Conservation (phyloP, 176 grass and related monocot genomes). For the Musa schizocarpa region DNA sequence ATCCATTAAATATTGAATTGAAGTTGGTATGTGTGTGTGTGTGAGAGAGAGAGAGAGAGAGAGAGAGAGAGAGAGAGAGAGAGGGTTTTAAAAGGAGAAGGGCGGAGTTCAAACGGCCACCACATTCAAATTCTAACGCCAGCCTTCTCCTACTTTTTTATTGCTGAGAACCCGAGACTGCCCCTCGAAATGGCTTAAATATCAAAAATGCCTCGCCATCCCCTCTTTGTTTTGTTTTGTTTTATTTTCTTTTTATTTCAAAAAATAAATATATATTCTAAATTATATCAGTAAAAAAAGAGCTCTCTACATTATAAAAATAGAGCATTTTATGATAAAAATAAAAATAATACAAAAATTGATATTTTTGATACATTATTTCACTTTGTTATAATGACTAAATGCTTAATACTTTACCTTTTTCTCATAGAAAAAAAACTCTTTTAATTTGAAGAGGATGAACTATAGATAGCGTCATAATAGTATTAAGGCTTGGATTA, state of each 20-base stretch:
- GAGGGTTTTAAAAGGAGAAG: neutral
- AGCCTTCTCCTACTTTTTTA: neutral
- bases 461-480: no score
- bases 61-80: neutral
- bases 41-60: neutral
- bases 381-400: no score
- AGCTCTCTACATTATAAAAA: no score
- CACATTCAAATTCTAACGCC: constrained; percentile 18
- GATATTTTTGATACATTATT: no score
- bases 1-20: neutral
- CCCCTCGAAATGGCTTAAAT: neutral
- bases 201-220: neutral
- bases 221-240: neutral
- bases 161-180: neutral
- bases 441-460: no score
- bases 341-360: no score
- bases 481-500: no score
- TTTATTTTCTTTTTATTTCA: neutral
- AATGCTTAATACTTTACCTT: no score
- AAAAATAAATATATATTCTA: no score
- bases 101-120: constrained; percentile 13
- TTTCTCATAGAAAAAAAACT: no score
- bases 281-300: no score
- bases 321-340: no score
- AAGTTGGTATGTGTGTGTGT: neutral